Percentiles rank a stretch among this genome's conserved stretches.
Evolutionary conservation across 192 early-diverging fungal species (phyloP).

Genomic region (Coemansia reversa): DNA sequence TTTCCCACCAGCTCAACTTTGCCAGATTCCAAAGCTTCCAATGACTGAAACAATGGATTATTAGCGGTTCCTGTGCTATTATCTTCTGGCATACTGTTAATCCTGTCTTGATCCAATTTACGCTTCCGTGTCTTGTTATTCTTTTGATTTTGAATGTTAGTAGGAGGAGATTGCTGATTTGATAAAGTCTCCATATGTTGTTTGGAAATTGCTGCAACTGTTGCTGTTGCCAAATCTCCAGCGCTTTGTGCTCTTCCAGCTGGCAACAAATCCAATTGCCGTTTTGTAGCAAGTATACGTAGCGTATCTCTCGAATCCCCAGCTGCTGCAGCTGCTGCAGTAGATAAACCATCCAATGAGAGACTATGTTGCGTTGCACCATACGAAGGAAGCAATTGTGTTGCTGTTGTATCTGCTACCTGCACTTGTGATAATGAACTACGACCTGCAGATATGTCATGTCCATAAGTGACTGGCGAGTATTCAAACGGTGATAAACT

Average conservation of each 20-base stretch:
- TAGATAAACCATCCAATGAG: neutral
- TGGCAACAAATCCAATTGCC: neutral
- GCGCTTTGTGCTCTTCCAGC: neutral
- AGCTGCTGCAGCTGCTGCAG: too few relatives aligned
- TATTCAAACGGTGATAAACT: slow-evolving; percentile 10
- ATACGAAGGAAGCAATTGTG: slow-evolving; percentile 5
- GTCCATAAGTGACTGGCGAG: neutral
- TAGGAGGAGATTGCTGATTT: neutral
- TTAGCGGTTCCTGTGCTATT: neutral
- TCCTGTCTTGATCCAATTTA: slow-evolving; percentile 11
- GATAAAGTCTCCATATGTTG: neutral
- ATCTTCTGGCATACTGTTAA: neutral
- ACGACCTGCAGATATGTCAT: slow-evolving; percentile 7
- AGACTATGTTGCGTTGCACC: neutral
- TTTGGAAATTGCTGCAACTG: neutral
- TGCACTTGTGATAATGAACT: slow-evolving; percentile 6
- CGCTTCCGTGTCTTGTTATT: slow-evolving; percentile 18
- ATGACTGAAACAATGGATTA: neutral
- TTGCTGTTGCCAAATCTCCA: neutral
- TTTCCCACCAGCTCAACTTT: slow-evolving; percentile 26
- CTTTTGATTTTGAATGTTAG: neutral
- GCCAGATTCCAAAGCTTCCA: neutral
- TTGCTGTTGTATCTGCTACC: neutral
- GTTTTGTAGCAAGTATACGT: neutral
- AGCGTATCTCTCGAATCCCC: neutral